Base-by-base conservation (phyloP, 1,139 yeast genomes). In the Taphrina wiesneri region DNA sequence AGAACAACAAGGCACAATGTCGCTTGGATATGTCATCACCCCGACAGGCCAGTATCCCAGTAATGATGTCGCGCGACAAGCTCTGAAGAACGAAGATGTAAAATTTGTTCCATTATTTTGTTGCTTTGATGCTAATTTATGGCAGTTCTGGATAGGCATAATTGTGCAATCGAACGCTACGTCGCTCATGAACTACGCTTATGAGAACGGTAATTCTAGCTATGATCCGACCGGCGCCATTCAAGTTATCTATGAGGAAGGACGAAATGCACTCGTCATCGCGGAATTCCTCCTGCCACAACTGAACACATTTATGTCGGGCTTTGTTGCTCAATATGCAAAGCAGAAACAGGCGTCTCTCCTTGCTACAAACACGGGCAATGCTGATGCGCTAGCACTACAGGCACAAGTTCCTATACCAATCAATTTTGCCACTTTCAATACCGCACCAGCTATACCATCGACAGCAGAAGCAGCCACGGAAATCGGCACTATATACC, bases 401-500 rank as follows among this genome's bases (percentile, higher is more conserved):
- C 64, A 60, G 32, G 49, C 47, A n/a, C 56, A 49, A 39, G 17
- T 32, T 15, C 65, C 65, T 2, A 53, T 49, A 21, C 65, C 65
- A 7, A 41, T 45, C 17, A 45, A 49, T 47, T 62, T 28, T 41
- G 46, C 65, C 9, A 34, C 54, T 19, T 43, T 43, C 53, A 62
- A 62, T 36, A n/a, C 13, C 5, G 60, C 60, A 23, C 65, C 60
- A 13, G 54, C 54, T 25, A 26, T 43, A 13, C 65, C 65, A 11
- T 41, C 43, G n/a, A 53, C 60, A 13, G 65, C 64, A 1, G 59
- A 52, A 21, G 70, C 70, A 11, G 64, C 68, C 21, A 68, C 68
- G n/a, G 70, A 69, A 74, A 86, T 88, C 70, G 96, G 96, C 60
- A 79, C 87, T 67, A 87, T 90, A 75, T 89, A 85, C 75, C 79